These are phyloP conservation scores for Beauveria caledonica DNA, from an alignment of 2,329 filamentous ascomycete genomes.

Conservation along the genomic window DNA sequence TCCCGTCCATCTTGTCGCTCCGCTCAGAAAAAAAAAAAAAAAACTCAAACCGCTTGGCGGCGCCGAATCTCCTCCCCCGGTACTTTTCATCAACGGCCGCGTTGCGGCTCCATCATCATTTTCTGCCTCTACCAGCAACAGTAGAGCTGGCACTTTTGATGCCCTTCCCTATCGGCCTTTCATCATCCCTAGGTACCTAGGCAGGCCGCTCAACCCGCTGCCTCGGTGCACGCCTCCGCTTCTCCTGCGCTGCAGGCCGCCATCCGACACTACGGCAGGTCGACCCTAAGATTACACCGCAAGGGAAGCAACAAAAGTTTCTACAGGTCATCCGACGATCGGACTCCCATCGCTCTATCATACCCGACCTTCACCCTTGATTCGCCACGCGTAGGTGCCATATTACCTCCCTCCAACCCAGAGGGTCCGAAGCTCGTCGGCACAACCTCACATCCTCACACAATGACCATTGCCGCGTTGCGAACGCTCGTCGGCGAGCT, in stretches of 20 bases:
- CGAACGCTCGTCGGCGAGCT: constrained; percentile 46
- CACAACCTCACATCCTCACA: neutral
- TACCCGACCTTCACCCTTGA: neutral
- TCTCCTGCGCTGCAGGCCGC: neutral
- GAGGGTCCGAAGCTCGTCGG: neutral
- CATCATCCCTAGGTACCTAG: too few relatives aligned
- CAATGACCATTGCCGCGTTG: constrained; percentile 47
- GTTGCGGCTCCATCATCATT: neutral
- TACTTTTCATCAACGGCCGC: neutral
- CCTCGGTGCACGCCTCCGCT: neutral
- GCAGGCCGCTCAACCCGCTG: neutral
- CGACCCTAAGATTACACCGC: neutral
- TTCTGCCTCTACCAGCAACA: neutral
- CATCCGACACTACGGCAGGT: neutral
- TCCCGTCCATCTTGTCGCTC: neutral
- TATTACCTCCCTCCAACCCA: neutral
- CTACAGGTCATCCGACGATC: neutral
- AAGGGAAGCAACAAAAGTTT: neutral
- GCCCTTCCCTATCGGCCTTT: neutral
- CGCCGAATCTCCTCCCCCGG: neutral
- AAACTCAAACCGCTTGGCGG: neutral
- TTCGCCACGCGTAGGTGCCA: neutral
- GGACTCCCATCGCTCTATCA: neutral
- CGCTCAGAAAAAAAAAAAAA: neutral
- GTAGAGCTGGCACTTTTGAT: neutral